Percentiles rank a stretch among this genome's conserved stretches.
These are phyloP conservation scores for Populus ilicifolia DNA, from an alignment of 345 rosid species.

Conservation along the genomic window DNA sequence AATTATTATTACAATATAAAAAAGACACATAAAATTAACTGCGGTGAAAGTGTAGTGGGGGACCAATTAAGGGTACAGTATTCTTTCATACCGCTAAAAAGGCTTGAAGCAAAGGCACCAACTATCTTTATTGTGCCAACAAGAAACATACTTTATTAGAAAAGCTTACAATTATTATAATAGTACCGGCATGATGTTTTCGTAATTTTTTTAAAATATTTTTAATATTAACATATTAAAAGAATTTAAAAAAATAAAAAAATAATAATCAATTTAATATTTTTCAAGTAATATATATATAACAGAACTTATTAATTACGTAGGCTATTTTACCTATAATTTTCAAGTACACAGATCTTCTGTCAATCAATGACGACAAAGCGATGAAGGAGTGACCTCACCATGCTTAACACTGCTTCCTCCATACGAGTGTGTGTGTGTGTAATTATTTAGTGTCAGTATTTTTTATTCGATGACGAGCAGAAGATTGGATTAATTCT, in stretches of 20 bases:
- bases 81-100: background rate
- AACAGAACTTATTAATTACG: background rate
- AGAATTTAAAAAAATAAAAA: too few relatives aligned
- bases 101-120: background rate
- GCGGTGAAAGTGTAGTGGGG: too few relatives aligned
- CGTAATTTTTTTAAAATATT: too few relatives aligned
- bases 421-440: background rate
- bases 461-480: background rate
- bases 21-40: too few relatives aligned
- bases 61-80: too few relatives aligned
- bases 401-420: background rate
- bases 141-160: background rate
- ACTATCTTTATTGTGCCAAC: background rate
- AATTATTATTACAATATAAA: too few relatives aligned
- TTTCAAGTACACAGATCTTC: background rate
- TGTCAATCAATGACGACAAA: background rate
- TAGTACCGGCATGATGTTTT: background rate
- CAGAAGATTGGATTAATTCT: background rate
- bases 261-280: too few relatives aligned
- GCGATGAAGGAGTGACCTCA: slow-evolving; percentile 4
- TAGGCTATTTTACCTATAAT: too few relatives aligned
- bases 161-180: background rate
- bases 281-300: too few relatives aligned
- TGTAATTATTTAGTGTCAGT: too few relatives aligned
- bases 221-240: too few relatives aligned